A percentile compares a stretch with the other conserved stretches of the same genome.
Conservation (phyloP, 169 alveolate genomes). For the Eimeria necatrix region DNA sequence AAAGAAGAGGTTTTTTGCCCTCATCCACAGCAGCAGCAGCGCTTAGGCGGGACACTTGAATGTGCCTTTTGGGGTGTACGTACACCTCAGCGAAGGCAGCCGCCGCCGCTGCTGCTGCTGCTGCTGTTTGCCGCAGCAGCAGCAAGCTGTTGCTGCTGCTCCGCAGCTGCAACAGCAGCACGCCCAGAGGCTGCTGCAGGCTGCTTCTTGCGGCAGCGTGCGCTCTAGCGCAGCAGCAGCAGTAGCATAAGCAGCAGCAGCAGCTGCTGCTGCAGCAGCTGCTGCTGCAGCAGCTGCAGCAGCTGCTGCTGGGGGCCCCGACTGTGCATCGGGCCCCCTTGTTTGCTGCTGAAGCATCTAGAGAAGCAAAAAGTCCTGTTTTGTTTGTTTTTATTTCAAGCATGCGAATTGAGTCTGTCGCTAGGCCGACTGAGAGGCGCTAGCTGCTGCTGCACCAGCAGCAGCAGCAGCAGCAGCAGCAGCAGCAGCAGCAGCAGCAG, state of each 20-base stretch:
- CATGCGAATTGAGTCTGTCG: not conserved
- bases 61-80: not conserved
- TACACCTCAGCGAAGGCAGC: not conserved
- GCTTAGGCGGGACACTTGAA: not conserved
- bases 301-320: not conserved
- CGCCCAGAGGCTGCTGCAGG: too few species aligned
- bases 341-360: not conserved
- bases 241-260: too few species aligned
- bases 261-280: not conserved
- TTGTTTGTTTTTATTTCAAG: not conserved
- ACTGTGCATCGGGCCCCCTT: not conserved
- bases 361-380: not conserved
- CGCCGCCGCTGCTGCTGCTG: slow-evolving; percentile 27
- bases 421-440: not conserved
- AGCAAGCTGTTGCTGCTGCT: not conserved
- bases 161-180: not conserved
- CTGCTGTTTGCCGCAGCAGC: not conserved
- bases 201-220: too few species aligned
- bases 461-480: slow-evolving; percentile 40
- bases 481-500: slow-evolving; percentile 42
- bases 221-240: too few species aligned
- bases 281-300: not conserved
- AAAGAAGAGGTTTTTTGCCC: not conserved
- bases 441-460: slow-evolving; percentile 15
- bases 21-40: slow-evolving; percentile 25